Base-by-base conservation (phyloP, 1,284 basidiomycete genomes). In the Cutaneotrichosporon dermatis region DNA sequence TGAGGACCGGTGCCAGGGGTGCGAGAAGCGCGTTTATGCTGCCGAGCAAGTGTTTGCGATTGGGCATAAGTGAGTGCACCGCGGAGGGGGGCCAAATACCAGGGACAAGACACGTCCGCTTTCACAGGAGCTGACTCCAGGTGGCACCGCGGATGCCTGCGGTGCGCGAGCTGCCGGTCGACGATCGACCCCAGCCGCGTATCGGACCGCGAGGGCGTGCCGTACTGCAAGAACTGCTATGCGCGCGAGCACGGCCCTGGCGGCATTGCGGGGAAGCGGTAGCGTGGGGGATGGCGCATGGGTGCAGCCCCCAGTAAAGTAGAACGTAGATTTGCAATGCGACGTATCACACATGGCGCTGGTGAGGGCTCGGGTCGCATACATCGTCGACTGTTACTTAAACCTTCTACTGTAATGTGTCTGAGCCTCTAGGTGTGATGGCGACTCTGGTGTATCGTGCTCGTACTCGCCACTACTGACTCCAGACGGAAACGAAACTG, bases 121-220 rank as follows among this genome's bases (percentile, higher is more conserved):
- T n/a, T n/a, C n/a, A n/a, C n/a, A n/a, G n/a, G n/a, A 25, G 51
- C 59, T 61, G 37, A 61, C 55, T 40, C 15, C 52, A 71, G 69
- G 45, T 78, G 76, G 76, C 76, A 78, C 65, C 66, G 68, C 50
- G 69, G 67, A 4, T 78, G 76, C 60, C 58, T 78, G 51, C 61
- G 68, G 16, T 78, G 76, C 63, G 63, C 64, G 5, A 65, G 66
- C 5, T 78, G 76, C 63, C 67, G 63, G 37, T 57, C 64, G 2
- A 75, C 74, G 0, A 51, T 78, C n/a, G 75, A 77, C 51, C 73
- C 75, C 3, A 61, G 66, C 10, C 73, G 68, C 58, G 70, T 76
- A 87, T 63, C 88, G 86, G 76, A 85, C 88, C 71, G 88, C 37
- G 70, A 76, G 44, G 74, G 73, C 0, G 44, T 49, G 58, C 73